phyloP scores from a whole-genome alignment of 352 stramenopile genomes.

The Blastocystis sp. region DNA sequence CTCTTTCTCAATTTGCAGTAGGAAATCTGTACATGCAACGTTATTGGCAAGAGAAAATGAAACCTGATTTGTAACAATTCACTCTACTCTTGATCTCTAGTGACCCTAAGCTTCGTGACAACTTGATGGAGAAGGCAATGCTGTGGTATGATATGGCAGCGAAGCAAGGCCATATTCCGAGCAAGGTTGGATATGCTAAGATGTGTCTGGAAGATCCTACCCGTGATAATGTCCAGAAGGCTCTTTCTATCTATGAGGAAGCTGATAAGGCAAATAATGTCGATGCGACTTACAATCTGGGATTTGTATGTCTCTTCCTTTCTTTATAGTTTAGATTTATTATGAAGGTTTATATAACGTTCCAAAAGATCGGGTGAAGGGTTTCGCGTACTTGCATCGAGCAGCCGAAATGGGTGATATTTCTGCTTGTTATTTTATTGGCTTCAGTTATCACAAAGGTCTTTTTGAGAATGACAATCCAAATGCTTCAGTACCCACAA shows the following conservation, averaged over 20 bases:
- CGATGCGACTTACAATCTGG: slow-evolving; percentile 53
- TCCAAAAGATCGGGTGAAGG: slow-evolving; percentile 72
- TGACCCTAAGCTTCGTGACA: neutral
- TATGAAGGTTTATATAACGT: slow-evolving; percentile 57
- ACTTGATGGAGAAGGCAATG: slow-evolving; percentile 46
- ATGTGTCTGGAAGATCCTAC: slow-evolving; percentile 49
- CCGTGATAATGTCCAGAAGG: neutral
- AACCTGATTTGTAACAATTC: neutral
- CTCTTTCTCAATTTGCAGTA: slow-evolving; percentile 24
- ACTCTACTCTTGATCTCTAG: neutral
- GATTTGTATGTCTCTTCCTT: neutral
- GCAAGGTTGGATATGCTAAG: slow-evolving; percentile 44
- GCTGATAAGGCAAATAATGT: slow-evolving; percentile 29
- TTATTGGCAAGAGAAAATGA: slow-evolving; percentile 60
- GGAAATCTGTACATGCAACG: slow-evolving; percentile 55
- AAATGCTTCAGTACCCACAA: slow-evolving; percentile 26
- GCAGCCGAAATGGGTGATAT: slow-evolving; percentile 78
- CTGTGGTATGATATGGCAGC: slow-evolving; percentile 30
- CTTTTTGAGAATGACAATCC: slow-evolving; percentile 47
- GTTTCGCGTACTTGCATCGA: slow-evolving; percentile 78
- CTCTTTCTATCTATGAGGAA: slow-evolving; percentile 39
- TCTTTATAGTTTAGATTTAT: slow-evolving; percentile 30
- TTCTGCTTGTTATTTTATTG: slow-evolving; percentile 82
- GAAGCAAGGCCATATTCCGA: slow-evolving; percentile 37
- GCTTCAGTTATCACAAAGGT: slow-evolving; percentile 76